These are phyloP conservation scores for Aspergillus novofumigatus DNA, from an alignment of 2,329 filamentous ascomycete species.

Conservation along the genomic window DNA sequence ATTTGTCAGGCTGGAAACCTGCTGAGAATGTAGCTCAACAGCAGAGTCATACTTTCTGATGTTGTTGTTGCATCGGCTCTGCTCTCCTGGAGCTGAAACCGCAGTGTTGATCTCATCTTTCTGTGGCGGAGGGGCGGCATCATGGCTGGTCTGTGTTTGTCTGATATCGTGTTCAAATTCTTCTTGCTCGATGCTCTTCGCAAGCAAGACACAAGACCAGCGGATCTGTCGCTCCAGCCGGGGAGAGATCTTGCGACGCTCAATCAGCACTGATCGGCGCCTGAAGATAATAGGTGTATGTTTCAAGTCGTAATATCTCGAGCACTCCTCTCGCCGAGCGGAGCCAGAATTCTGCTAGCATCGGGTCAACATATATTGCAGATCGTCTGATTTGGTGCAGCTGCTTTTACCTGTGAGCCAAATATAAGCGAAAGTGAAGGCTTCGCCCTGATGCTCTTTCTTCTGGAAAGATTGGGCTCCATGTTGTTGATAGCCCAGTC, in stretches of 20 bases:
- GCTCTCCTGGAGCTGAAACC: neutral
- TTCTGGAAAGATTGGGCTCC: conserved; percentile 11
- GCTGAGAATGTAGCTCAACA: conserved; percentile 15
- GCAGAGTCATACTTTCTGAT: conserved; percentile 20
- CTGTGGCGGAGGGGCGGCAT: neutral
- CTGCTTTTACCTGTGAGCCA: conserved; percentile 11
- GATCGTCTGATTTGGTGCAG: neutral
- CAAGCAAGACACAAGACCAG: conserved; percentile 31
- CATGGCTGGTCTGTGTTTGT: neutral
- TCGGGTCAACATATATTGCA: neutral
- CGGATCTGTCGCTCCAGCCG: conserved; percentile 33
- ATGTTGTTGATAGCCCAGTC: conserved; percentile 9
- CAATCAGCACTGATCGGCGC: conserved; percentile 30
- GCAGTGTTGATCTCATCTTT: neutral
- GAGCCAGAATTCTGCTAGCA: neutral
- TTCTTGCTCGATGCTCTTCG: conserved; percentile 27
- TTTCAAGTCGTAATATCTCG: conserved; percentile 30
- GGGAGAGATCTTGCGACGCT: conserved; percentile 29
- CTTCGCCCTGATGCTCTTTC: conserved; percentile 7
- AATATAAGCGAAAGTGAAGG: conserved; percentile 14
- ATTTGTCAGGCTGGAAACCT: conserved; percentile 16
- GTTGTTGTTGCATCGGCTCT: neutral
- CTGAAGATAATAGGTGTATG: conserved; percentile 31
- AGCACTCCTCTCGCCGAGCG: conserved; percentile 6
- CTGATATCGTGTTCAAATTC: conserved; percentile 4